Base-by-base conservation (phyloP, 2,329 filamentous ascomycete species). In the Nectriaceae sp. region DNA sequence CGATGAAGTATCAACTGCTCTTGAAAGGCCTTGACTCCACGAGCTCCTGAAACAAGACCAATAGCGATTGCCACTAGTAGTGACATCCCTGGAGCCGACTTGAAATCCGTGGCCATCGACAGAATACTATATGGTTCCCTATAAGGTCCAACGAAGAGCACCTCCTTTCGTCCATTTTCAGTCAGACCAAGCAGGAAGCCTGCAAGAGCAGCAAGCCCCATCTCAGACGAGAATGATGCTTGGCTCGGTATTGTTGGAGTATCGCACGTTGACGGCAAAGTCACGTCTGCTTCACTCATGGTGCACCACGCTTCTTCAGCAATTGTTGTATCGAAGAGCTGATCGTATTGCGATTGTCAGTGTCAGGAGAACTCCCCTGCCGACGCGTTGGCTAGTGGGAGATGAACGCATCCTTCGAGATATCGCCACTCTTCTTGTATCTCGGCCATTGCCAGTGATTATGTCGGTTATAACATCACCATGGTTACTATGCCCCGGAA, bases 401-500 rank as follows among this genome's bases (percentile, higher is more conserved):
- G 21, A 82, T 80, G 21, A 83, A 67, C 8, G 68, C 58, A n/a
- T 76, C 69, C 22, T 76, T 75, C 26, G 71, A 73, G 21, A 76
- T 70, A 33, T 79, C 74, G 4, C 75, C 75, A 0, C 57, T 60
- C 3, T 50, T 56, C 53, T 79, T 78, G 64, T 83, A 82, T 69
- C 60, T 13, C 72, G 66, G 1, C 80, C 79, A 52, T 82, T 78
- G 3, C 80, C 80, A 0, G 79, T 80, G 56, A 84, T 77, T 53
- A 84, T 83, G 44, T 85, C 81, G n/a, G 81, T 81, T 20, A 84
- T 72, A 1, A 79, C 70, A 52, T 85, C 82, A 8, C 77, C 81
- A 5, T 73, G 74, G 53, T 85, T 85, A 38, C 70, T 70, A 47
- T 76, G 69, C 15, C 63, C 50, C 1, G 75, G 75, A 49, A 84